Conservation (phyloP, 1,139 yeast species). For the Blastobotrys ciferrii region DNA sequence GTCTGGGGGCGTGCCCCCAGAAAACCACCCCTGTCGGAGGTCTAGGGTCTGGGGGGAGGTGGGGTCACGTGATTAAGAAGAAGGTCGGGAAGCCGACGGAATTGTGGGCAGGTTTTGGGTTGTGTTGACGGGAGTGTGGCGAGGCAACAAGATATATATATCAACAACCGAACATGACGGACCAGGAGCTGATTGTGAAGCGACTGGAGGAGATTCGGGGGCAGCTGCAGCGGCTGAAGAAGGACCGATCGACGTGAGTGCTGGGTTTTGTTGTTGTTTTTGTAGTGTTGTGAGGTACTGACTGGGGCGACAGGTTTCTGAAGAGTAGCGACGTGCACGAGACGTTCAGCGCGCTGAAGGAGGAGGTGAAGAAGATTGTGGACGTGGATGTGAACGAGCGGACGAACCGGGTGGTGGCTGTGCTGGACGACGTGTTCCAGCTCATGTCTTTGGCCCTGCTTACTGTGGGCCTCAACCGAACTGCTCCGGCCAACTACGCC, state of each 20-base stretch:
- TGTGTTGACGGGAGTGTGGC: too few species aligned
- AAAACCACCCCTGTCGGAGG: too few species aligned
- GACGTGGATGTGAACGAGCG: conserved; percentile 30
- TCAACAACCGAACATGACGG: too few species aligned
- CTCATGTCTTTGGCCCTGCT: conserved; percentile 78
- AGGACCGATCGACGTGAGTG: conserved; percentile 46
- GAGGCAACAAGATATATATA: too few species aligned
- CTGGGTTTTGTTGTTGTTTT: background rate
- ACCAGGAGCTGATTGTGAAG: conserved; percentile 42
- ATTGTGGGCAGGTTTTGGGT: too few species aligned
- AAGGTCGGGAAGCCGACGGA: too few species aligned
- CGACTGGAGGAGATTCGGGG: conserved; percentile 43
- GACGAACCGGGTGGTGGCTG: conserved; percentile 51
- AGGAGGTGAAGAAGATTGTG: conserved; percentile 34
- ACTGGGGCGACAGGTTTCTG: conserved; percentile 36
- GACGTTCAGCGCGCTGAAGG: conserved; percentile 43
- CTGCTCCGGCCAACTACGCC: conserved; percentile 93
- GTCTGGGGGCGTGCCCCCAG: too few species aligned
- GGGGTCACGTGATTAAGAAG: too few species aligned
- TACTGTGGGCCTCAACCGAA: conserved; percentile 84
- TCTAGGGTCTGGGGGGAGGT: too few species aligned
- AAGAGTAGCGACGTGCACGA: conserved; percentile 51
- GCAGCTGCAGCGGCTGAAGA: conserved; percentile 47
- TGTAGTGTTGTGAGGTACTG: background rate
- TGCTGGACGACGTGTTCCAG: conserved; percentile 88